Base-by-base conservation (phyloP, 2,329 filamentous ascomycete species). In the Botrytis porri region DNA sequence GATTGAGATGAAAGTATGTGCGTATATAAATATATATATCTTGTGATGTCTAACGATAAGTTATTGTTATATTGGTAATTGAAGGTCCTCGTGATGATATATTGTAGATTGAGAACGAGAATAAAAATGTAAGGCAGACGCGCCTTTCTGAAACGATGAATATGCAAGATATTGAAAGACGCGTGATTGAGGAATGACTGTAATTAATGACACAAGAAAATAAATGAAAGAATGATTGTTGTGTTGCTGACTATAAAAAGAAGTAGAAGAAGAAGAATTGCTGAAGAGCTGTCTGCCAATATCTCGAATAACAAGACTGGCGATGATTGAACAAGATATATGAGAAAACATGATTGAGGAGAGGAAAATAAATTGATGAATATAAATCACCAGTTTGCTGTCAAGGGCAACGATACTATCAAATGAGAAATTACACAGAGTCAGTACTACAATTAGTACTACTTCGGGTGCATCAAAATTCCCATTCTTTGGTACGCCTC, bases 391-490 rank as follows among this genome's bases (percentile, higher is more conserved):
- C 25, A 72, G 59, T 72, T 72, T 59, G 75, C 78, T 78, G 77
- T 76, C 74, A 78, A 76, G 78, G 77, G 78, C 76, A 78, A 78
- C 75, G 70, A 43, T 59, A 73, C 65, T 75, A 74, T 71, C 59
- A 74, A 64, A 76, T 73, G 67, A 62, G 75, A 79, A 77, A 79
- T 78, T 78, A 78, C 70, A 65, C 75, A 75, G 75, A 77, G 76
- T 77, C 77, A 78, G 78, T 73, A 73, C 67, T 63, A 79, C 77
- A 77, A 75, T 74, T 73, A 41, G 71, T 71, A 74, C 64, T 41
- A 71, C 64, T 66, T 71, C 73, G 69, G 72, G 74, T 73, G 74
- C 74, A 73, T 72, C 63, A 75, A 45, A 66, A 66, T 67, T 66
- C 75, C 74, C 76, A 79, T 80, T 78, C 77, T 75, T 76, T 77